A percentile compares a stretch with the other conserved stretches of the same genome.
These are phyloP conservation scores for Euphorbia pulcherrima DNA, from an alignment of 345 rosid genomes.

Conservation along the genomic window DNA sequence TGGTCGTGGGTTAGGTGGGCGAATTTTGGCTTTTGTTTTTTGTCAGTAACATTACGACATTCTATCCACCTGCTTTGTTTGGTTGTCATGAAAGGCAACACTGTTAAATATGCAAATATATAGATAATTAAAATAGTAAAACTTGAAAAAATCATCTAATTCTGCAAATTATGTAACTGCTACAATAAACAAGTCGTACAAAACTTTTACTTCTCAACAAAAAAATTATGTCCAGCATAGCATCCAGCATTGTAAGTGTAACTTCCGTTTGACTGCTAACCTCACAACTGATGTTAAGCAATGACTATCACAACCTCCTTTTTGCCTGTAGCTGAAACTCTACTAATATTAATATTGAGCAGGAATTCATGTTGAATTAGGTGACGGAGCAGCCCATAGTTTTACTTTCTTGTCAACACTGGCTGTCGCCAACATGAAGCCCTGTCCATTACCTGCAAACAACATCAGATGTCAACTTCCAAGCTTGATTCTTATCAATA, in stretches of 20 bases:
- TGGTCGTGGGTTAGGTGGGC: constrained; percentile 52
- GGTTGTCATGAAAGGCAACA: background rate
- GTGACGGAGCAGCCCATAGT: constrained; percentile 75
- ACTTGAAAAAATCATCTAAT: no score
- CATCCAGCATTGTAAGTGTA: background rate
- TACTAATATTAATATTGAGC: no score
- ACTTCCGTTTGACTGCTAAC: background rate
- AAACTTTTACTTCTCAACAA: background rate
- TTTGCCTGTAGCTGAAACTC: background rate
- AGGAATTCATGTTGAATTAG: constrained; percentile 11
- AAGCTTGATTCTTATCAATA: no score
- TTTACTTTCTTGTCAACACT: constrained; percentile 87
- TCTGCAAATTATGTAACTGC: background rate
- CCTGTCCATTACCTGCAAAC: constrained; percentile 48
- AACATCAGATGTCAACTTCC: background rate
- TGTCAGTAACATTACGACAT: no score
- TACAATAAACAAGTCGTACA: background rate
- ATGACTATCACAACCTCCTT: constrained; percentile 4
- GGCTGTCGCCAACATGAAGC: constrained; percentile 60
- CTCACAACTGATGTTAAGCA: constrained; percentile 3
- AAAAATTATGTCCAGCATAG: background rate
- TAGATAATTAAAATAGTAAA: background rate
- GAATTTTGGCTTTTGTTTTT: background rate
- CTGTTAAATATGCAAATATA: background rate
- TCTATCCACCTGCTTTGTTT: background rate